Percentiles rank a stretch among this genome's conserved stretches.
Evolutionary conservation across 2,329 filamentous ascomycete genomes (phyloP).

Genomic region (Myriosclerotinia curreyana): DNA sequence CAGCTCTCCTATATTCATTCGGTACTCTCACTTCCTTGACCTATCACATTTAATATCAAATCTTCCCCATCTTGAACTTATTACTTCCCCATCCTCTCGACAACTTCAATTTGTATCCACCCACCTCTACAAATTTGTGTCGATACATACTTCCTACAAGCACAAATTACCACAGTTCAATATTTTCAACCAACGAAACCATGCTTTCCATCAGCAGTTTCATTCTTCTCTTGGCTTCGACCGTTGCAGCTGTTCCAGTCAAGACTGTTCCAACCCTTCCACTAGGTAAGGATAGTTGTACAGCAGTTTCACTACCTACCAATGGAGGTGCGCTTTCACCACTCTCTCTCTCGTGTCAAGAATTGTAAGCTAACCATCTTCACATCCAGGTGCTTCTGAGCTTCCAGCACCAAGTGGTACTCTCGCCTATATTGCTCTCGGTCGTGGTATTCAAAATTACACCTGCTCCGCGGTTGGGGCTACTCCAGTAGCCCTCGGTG

Average conservation of each 20-base stretch:
- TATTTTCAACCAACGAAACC: not conserved
- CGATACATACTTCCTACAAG: no score
- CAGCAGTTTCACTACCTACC: constrained; percentile 4
- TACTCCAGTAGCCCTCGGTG: constrained; percentile 32
- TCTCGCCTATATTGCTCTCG: constrained; percentile 36
- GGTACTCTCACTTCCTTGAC: no score
- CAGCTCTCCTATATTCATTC: no score
- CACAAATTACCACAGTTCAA: no score
- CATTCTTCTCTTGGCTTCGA: constrained; percentile 1
- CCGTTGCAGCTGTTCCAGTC: constrained; percentile 13
- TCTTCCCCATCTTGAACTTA: not conserved
- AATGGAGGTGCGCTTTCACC: constrained; percentile 12
- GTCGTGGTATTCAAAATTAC: constrained; percentile 40
- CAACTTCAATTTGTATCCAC: not conserved
- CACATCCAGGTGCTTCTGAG: constrained; percentile 28
- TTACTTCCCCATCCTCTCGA: not conserved
- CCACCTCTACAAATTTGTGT: no score
- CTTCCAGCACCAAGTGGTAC: constrained; percentile 32
- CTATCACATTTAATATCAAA: not conserved
- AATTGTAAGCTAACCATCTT: constrained; percentile 6
- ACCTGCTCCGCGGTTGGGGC: constrained; percentile 33
- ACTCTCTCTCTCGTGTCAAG: not conserved
- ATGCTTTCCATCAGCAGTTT: constrained; percentile 7
- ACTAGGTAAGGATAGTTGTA: not conserved
- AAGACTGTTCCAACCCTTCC: not conserved